A percentile compares a stretch with the other conserved stretches of the same genome.
phyloP scores from a whole-genome alignment of 2,329 filamentous ascomycete species.

The Paecilomyces formosus region DNA sequence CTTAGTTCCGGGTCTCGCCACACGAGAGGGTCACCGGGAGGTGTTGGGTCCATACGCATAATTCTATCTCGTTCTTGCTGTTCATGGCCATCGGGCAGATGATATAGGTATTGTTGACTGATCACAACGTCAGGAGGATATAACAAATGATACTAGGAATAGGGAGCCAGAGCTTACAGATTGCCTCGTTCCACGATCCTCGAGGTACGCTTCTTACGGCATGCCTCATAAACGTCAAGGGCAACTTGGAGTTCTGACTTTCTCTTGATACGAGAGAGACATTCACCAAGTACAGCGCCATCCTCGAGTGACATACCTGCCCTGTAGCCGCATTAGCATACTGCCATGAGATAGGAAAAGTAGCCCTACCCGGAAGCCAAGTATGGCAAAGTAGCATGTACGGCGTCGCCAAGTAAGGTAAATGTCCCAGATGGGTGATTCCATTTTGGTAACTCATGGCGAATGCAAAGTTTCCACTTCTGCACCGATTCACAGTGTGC shows the following conservation, averaged over 20 bases:
- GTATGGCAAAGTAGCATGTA: slow-evolving; percentile 59
- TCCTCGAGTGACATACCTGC: slow-evolving; percentile 58
- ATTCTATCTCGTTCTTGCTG: slow-evolving; percentile 47
- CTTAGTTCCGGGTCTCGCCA: slow-evolving; percentile 37
- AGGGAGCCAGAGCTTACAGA: background rate
- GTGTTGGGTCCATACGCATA: slow-evolving; percentile 31
- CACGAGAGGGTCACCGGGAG: slow-evolving; percentile 33
- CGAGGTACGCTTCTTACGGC: slow-evolving; percentile 52
- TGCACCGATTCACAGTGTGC: slow-evolving; percentile 50
- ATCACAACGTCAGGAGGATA: background rate
- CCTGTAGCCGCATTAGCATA: slow-evolving; percentile 19
- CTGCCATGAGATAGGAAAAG: too few relatives aligned
- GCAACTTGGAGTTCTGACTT: slow-evolving; percentile 31
- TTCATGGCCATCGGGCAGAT: slow-evolving; percentile 51
- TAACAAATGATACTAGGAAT: background rate
- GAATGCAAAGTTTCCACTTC: slow-evolving; percentile 56
- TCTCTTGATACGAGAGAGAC: slow-evolving; percentile 41
- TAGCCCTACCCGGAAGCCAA: slow-evolving; percentile 39
- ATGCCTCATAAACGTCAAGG: slow-evolving; percentile 46
- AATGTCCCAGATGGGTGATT: slow-evolving; percentile 49
- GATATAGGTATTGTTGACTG: slow-evolving; percentile 55
- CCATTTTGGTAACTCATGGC: slow-evolving; percentile 51
- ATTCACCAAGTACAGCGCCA: slow-evolving; percentile 50
- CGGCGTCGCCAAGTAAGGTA: slow-evolving; percentile 56
- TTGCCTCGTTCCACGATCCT: slow-evolving; percentile 54